Evolutionary conservation across 805 yeast species (phyloP), one percentile per base, ranked within the genome.

Genomic region (Yarrowia sp.): DNA sequence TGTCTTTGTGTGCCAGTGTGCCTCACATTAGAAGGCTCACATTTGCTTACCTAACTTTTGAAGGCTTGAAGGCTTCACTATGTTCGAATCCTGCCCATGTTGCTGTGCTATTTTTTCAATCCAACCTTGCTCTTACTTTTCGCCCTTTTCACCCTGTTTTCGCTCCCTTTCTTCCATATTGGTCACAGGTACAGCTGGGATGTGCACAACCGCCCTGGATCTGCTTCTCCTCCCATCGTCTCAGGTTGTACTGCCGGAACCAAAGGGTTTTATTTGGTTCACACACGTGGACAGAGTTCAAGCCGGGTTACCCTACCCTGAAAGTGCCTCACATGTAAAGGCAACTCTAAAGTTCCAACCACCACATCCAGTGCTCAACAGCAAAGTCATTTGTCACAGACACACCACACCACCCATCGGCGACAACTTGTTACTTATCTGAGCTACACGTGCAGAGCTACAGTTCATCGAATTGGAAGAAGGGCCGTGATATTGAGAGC

Each of bases 401-500:
- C 46, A 54, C 61, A 52, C 44, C 59, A 36, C 61, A 33, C 58
- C 58, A 46, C 51, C 36, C 56, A 51, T 33, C 61, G 17, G 35
- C 61, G 46, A 54, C 35, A 35, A 12, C 24, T 26, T 54, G 46
- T 38, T 36, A 36, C 61, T 38, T 54, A 36, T 54, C 61, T 38
- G 46, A 54, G 61, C 46, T 38, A 54, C 61, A 54, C 61, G 61
- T 26, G 61, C 46, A 54, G 61, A 36, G 26, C 61, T 36, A 36
- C 61, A 36, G 44, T 54, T 54, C 61, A 54, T 38, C 28, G 61
- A 54, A 54, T 54, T 54, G 61, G 61, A 54, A 54, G 61, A 54
- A 54, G 61, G 61, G 61, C 61, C 61, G 61, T 38, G 61, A 54
- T 54, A 54, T 54, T 54, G 61, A 54, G 61, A 54, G 61, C 61